Evolutionary conservation across 1,139 yeast genomes (phyloP).

Genomic region (Chernovozyma sophiae-reginae): DNA sequence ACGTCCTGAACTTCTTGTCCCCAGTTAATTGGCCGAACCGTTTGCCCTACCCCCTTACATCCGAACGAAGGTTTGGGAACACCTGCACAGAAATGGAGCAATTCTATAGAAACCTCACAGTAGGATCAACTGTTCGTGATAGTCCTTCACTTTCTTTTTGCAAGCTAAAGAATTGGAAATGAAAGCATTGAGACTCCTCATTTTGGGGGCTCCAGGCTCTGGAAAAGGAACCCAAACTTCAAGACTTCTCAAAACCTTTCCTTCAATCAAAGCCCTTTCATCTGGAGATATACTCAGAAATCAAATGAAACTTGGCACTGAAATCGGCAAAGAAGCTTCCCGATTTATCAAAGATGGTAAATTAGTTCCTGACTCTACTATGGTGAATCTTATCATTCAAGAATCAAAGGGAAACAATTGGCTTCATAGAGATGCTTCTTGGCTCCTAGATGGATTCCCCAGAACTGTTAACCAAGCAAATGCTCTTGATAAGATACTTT

Average conservation of each 20-base stretch:
- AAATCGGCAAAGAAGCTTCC: conserved; percentile 57
- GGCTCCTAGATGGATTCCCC: conserved; percentile 92
- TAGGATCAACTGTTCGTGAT: no score
- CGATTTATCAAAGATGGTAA: conserved; percentile 57
- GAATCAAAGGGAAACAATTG: conserved; percentile 45
- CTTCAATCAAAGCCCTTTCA: conserved; percentile 53
- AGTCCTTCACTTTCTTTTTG: no score
- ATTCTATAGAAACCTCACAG: no score
- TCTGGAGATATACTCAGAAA: conserved; percentile 80
- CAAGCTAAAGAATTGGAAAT: no score
- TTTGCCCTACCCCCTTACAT: no score
- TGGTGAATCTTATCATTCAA: conserved; percentile 54
- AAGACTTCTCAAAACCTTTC: conserved; percentile 52
- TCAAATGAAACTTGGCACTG: conserved; percentile 55
- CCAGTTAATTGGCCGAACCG: no score
- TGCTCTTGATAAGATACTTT: conserved; percentile 48
- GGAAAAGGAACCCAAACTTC: conserved; percentile 91
- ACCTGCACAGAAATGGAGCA: no score
- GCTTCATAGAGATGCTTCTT: conserved; percentile 46
- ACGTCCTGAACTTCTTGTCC: no score
- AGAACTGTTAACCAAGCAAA: conserved; percentile 72
- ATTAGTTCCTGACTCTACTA: conserved; percentile 67
- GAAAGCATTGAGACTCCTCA: conserved; percentile 48
- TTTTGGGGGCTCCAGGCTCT: conserved; percentile 91
- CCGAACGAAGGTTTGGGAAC: no score